These are phyloP conservation scores for Cicer judaicum DNA, from an alignment of 306 rosid genomes.

Conservation along the genomic window DNA sequence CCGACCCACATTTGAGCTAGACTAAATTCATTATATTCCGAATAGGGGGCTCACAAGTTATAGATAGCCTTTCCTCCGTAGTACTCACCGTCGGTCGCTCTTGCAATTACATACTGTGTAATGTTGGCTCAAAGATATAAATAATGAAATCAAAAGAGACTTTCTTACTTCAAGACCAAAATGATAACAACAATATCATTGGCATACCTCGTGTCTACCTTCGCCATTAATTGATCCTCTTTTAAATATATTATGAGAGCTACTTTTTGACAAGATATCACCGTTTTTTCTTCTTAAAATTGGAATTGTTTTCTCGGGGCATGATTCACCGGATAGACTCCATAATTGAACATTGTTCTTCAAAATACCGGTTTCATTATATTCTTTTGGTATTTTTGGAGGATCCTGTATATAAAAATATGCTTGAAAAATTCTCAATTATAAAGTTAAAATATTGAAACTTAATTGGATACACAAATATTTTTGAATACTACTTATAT, in stretches of 20 bases:
- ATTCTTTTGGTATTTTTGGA: constrained; percentile 68
- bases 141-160: constrained; percentile 8
- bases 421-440: neutral
- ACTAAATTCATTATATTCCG: constrained; percentile 81
- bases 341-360: constrained; percentile 65
- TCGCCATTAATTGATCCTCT: constrained; percentile 30
- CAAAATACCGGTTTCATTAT: constrained; percentile 28
- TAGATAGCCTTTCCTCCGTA: constrained; percentile 90
- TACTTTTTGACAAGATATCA: constrained; percentile 67
- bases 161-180: constrained; percentile 14
- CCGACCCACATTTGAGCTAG: constrained; percentile 95
- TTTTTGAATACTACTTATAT: neutral
- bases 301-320: constrained; percentile 85
- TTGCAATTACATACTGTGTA: constrained; percentile 87
- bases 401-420: constrained; percentile 55
- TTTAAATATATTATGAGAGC: constrained; percentile 67
- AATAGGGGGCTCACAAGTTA: constrained; percentile 85
- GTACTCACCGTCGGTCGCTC: constrained; percentile 74
- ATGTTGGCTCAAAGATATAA: neutral
- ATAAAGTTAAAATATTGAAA: neutral
- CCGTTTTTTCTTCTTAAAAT: constrained; percentile 71
- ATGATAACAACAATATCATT: too few relatives aligned
- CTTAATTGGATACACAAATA: neutral
- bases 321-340: constrained; percentile 68
- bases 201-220: neutral